A percentile compares a stretch with the other conserved stretches of the same genome.
Evolutionary conservation across 768 basidiomycete species (phyloP).

Genomic region (Termitomyces sp.): DNA sequence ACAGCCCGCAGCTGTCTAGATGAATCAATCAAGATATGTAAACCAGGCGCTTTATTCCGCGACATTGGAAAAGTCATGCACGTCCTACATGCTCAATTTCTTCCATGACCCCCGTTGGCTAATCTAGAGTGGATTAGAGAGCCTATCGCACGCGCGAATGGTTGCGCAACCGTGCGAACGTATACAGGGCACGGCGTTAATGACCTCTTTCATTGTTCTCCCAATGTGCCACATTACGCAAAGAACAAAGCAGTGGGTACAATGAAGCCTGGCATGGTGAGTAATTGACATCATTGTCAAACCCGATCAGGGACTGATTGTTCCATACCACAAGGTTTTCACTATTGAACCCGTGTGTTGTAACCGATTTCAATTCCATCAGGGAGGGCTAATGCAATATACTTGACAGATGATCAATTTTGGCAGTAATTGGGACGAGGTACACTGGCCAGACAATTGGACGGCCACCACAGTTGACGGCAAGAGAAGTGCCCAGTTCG

Average conservation of each 20-base stretch:
- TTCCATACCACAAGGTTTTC: conserved; percentile 38
- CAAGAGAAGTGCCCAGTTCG: conserved; percentile 91
- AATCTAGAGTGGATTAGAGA: conserved; percentile 44
- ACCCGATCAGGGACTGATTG: background rate
- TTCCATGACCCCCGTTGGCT: background rate
- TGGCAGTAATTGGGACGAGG: conserved; percentile 68
- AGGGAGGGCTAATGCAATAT: background rate
- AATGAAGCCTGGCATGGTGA: conserved; percentile 92
- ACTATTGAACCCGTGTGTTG: conserved; percentile 72
- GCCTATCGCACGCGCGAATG: conserved; percentile 74
- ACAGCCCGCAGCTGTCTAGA: conserved; percentile 82
- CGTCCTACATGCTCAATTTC: conserved; percentile 23
- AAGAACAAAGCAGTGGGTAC: conserved; percentile 90
- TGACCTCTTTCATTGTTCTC: conserved; percentile 76
- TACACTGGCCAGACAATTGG: conserved; percentile 95
- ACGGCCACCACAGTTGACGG: conserved; percentile 93
- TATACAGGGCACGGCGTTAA: conserved; percentile 93
- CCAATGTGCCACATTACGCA: conserved; percentile 92
- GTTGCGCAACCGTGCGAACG: conserved; percentile 86
- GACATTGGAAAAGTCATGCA: conserved; percentile 86
- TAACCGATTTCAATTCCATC: too few species aligned
- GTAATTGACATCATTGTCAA: conserved; percentile 17
- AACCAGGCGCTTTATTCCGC: conserved; percentile 86
- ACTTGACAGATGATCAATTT: conserved; percentile 82
- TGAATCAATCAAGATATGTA: conserved; percentile 87